Evolutionary conservation across 2,329 filamentous ascomycete genomes (phyloP).

Genomic region (Elsinoe australis): DNA sequence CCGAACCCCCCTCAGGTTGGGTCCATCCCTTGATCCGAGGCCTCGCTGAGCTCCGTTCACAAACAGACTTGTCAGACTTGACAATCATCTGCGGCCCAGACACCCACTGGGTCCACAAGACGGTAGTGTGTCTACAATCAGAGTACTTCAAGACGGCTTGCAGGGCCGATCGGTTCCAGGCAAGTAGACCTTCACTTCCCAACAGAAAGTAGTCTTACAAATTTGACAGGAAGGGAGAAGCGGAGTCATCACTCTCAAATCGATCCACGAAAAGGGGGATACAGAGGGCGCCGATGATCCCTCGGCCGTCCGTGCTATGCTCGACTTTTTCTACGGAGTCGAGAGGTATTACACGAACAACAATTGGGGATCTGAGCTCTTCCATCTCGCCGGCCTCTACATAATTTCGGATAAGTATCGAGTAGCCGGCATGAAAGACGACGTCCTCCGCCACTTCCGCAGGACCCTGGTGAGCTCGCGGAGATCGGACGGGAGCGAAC

Average conservation of each 20-base stretch:
- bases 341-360: not conserved
- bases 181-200: not conserved
- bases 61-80: conserved; percentile 31
- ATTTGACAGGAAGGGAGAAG: not conserved
- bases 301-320: conserved; percentile 14
- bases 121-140: conserved; percentile 36
- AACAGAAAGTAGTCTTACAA: not conserved
- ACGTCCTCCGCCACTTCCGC: conserved; percentile 2
- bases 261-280: not conserved
- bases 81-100: conserved; percentile 35
- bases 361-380: not conserved
- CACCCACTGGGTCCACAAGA: conserved; percentile 37
- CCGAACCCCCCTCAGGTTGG: not conserved
- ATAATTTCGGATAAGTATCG: conserved; percentile 9
- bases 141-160: conserved; percentile 28
- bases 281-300: conserved; percentile 3
- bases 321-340: conserved; percentile 4
- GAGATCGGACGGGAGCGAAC: not conserved
- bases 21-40: conserved; percentile 2
- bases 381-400: conserved; percentile 8
- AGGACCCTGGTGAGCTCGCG: not conserved
- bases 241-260: conserved; percentile 5
- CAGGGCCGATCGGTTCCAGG: conserved; percentile 19
- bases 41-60: conserved; percentile 2
- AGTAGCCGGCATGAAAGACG: not conserved